Conservation (phyloP, 805 yeast species). For the Maudiozyma serrabonitensis region DNA sequence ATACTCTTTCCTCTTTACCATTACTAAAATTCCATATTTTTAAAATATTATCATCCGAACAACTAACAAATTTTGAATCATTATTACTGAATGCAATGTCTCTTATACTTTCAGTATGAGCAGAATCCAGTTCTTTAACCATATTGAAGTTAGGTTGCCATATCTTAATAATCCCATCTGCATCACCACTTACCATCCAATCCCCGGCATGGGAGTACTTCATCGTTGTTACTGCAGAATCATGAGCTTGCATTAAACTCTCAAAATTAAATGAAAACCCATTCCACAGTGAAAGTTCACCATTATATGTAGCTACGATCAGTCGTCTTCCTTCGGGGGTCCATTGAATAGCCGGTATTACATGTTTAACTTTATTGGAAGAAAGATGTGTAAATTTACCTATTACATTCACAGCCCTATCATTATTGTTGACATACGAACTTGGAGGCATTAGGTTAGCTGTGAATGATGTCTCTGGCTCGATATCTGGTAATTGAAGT, state of each 20-base stretch:
- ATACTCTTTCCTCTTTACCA: constrained; percentile 67
- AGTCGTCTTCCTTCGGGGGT: constrained; percentile 93
- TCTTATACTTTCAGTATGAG: constrained; percentile 60
- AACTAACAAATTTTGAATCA: constrained; percentile 85
- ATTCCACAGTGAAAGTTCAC: constrained; percentile 96
- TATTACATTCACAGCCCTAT: constrained; percentile 46
- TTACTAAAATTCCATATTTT: constrained; percentile 93
- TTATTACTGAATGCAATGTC: constrained; percentile 85
- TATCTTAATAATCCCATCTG: constrained; percentile 80
- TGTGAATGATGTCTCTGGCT: constrained; percentile 25
- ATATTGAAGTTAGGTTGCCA: constrained; percentile 98
- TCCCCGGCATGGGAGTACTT: constrained; percentile 84
- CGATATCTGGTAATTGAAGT: constrained; percentile 17
- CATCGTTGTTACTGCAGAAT: constrained; percentile 70
- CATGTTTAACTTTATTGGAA: constrained; percentile 84
- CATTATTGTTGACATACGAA: constrained; percentile 12
- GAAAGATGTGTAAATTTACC: constrained; percentile 84
- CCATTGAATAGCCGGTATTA: constrained; percentile 85
- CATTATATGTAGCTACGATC: constrained; percentile 81
- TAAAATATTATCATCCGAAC: constrained; percentile 83
- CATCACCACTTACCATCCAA: constrained; percentile 92
- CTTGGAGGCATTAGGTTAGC: constrained; percentile 26
- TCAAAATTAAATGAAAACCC: constrained; percentile 93
- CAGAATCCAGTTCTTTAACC: constrained; percentile 59
- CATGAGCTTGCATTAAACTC: constrained; percentile 98